Base-by-base conservation (phyloP, 805 yeast species). In the Ogataea angusta region DNA sequence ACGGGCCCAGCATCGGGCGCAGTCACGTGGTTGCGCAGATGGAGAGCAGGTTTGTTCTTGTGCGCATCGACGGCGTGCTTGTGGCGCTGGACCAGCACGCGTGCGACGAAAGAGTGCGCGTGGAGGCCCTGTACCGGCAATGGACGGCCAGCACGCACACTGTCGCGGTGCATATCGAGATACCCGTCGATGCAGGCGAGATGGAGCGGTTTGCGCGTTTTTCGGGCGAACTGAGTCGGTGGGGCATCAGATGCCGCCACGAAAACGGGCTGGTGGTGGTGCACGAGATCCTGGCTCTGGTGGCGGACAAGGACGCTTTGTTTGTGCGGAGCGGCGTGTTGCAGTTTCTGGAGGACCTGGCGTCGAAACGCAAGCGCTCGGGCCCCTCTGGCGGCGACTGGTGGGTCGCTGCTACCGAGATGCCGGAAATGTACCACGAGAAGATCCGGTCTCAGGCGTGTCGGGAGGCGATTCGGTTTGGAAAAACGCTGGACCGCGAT, bases 11-110 rank as follows among this genome's bases (percentile, higher is more conserved):
- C 21, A 19, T 19, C 10, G 21, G 21, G 21, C 21, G 21, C 21
- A 19, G 21, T 19, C 21, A 7, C 21, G 21, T 79, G 0, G 64
- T 82, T 5, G 67, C 72, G 4, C 95, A 86, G 55, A 62, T 85
- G 3, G 86, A 79, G 33, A 53, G 60, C 3, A 84, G 82, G 54
- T 85, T 85, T 52, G 76, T 88, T 7, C 62, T 87, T 4, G 57
- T 74, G 2, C 65, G 59, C 17, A 14, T 50, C 6, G 38, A 36
- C 10, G 17, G 24, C 46, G 30, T 28, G 1, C 45, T 76, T 12
- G 57, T 76, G 15, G 61, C 76, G 1, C 52, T 84, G 5, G 96
- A 88, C 55, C 96, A 87, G 53, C 96, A 88, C 65, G 95, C 95
- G 0, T 77, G 82, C 39, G 95, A 85, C 60, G 95, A 88, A 55